Percentiles rank a stretch among this genome's conserved stretches.
Evolutionary conservation across 2,329 filamentous ascomycete genomes (phyloP).

Genomic region (Mycosphaerella sp.): DNA sequence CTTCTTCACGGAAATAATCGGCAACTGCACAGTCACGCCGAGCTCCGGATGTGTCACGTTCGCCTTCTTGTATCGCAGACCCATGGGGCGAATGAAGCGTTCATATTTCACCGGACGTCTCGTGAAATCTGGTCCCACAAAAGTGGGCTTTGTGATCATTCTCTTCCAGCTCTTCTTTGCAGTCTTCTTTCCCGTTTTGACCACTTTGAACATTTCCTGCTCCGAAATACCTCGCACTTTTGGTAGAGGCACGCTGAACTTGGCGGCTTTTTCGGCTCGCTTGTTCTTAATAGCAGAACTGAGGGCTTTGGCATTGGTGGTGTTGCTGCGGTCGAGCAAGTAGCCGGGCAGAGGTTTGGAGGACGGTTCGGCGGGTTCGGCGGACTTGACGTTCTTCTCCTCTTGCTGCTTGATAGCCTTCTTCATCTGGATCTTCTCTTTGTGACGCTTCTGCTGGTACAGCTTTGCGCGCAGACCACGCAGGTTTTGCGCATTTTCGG

Average conservation of each 20-base stretch:
- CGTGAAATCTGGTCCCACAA: slow-evolving; percentile 88
- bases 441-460: slow-evolving; percentile 84
- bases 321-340: slow-evolving; percentile 74
- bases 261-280: slow-evolving; percentile 84
- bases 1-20: slow-evolving; percentile 62
- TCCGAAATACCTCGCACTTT: slow-evolving; percentile 91
- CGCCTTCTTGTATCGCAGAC: slow-evolving; percentile 71
- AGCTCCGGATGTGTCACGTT: slow-evolving; percentile 67
- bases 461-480: slow-evolving; percentile 88
- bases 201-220: slow-evolving; percentile 96
- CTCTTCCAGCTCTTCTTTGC: slow-evolving; percentile 75
- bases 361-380: slow-evolving; percentile 68
- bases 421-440: slow-evolving; percentile 98
- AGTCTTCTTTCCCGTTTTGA: slow-evolving; percentile 93
- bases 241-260: slow-evolving; percentile 84
- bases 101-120: slow-evolving; percentile 58
- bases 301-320: slow-evolving; percentile 65
- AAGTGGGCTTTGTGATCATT: slow-evolving; percentile 67
- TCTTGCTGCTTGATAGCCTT: slow-evolving; percentile 93
- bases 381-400: slow-evolving; percentile 88
- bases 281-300: slow-evolving; percentile 92
- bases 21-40: slow-evolving; percentile 77
- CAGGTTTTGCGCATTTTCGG: slow-evolving; percentile 86
- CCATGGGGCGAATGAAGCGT: slow-evolving; percentile 65
- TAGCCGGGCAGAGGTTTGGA: slow-evolving; percentile 83